phyloP scores from a whole-genome alignment of 176 grass and related monocot species.

The Puccinellia tenuiflora region DNA sequence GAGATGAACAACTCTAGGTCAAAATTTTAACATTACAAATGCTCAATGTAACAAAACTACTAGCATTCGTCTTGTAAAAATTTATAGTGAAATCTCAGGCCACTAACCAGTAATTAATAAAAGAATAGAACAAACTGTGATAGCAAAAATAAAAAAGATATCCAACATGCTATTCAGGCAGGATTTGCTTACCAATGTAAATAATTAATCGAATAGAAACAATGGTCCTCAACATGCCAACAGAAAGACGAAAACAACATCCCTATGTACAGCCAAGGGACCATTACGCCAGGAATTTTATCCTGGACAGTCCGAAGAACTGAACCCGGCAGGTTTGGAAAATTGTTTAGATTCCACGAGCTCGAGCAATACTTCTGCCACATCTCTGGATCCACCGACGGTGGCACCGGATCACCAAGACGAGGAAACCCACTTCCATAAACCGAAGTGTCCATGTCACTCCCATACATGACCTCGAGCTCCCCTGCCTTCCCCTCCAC shows the following conservation, averaged over 20 bases:
- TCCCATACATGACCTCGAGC: slow-evolving; percentile 93
- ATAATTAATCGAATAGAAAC: slow-evolving; percentile 99
- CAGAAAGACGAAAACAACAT: slow-evolving; percentile 97
- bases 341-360: slow-evolving; percentile 96
- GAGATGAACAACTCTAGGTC: slow-evolving; percentile 10
- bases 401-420: slow-evolving; percentile 38
- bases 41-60: slow-evolving; percentile 1
- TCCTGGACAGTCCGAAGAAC: slow-evolving; percentile 80
- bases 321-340: slow-evolving; percentile 79
- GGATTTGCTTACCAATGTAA: slow-evolving; percentile 68
- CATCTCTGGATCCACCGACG: slow-evolving; percentile 32
- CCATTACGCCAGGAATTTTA: slow-evolving; percentile 92
- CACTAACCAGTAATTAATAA: neutral
- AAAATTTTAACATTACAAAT: neutral
- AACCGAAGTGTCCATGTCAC: slow-evolving; percentile 86
- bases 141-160: neutral
- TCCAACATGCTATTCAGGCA: neutral
- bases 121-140: neutral
- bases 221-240: slow-evolving; percentile 96
- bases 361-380: slow-evolving; percentile 62
- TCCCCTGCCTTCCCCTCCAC: slow-evolving; percentile 83
- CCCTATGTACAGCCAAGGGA: slow-evolving; percentile 95
- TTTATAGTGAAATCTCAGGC: neutral
- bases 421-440: slow-evolving; percentile 92
- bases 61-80: neutral